Evolutionary conservation across 176 grass and related monocot species (phyloP), one percentile per base, ranked within the genome.

Genomic region (Zizania latifolia): DNA sequence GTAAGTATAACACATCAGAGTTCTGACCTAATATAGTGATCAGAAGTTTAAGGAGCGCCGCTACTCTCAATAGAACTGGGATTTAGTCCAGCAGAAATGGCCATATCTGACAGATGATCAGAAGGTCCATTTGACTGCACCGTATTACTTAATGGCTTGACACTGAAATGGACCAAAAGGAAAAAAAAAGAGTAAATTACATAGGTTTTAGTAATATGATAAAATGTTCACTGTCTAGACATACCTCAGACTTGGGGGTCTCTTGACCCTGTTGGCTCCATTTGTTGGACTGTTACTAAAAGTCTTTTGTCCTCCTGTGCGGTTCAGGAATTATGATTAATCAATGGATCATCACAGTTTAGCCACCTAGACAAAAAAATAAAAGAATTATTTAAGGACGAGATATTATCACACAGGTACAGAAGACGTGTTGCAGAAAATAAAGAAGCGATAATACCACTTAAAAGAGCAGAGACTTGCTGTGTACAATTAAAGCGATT

Each of bases 331-430:
- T 81, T 79, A 44, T 87, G 81, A 71, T 89, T 97, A 80, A 97
- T 89, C 82, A 84, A 71, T 59, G 88, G 86, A 83, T 97, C 91
- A 31, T 91, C 94, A 86, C 82, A 91, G 62, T 97, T 97, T 57
- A 97, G 63, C 88, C 88, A 97, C 78, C 94, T 97, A 75, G 31
- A 83, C 64, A 62, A 65, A 62, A 75, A 33, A 69, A 83, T n/a
- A n/a, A 40, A 31, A 41, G 12, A 71, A 58, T 32, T 82, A 15
- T 57, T 55, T 66, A 74, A 71, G 17, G 74, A 68, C 44, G 11
- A 36, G 10, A 22, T 38, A 58, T 69, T 48, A 3, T 67, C 58
- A 72, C 14, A 23, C 44, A 39, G 46, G 69, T 86, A 46, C 27
- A 85, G 1, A 17, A 39, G n/a, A 29, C 45, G 44, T 17, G 44